Conservation (phyloP, 768 basidiomycete species). For the Cystobasidiopsis lactophilus region DNA sequence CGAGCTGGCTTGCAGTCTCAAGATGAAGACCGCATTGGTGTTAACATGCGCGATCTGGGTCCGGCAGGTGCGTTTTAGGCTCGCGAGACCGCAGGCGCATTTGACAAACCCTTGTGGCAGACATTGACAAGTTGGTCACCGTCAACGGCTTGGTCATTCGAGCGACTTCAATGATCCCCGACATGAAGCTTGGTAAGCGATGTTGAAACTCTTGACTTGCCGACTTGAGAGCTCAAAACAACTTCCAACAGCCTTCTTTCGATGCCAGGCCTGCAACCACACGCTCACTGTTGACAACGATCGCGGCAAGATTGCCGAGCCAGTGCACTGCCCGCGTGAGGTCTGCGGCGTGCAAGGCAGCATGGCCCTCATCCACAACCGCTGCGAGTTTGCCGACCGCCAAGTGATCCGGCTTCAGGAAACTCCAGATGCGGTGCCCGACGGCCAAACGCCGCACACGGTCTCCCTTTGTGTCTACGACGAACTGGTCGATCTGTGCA, state of each 20-base stretch:
- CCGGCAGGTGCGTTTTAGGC: conserved; percentile 42
- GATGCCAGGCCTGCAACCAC: conserved; percentile 82
- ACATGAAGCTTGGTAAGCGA: conserved; percentile 56
- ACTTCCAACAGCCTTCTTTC: conserved; percentile 69
- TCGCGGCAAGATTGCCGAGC: conserved; percentile 91
- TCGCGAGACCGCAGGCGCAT: background rate
- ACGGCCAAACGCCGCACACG: conserved; percentile 94
- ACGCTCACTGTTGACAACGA: conserved; percentile 95
- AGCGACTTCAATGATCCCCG: conserved; percentile 89
- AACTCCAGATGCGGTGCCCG: conserved; percentile 91
- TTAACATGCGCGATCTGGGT: conserved; percentile 90
- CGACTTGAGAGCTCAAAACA: conserved; percentile 1
- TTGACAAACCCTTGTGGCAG: conserved; percentile 27
- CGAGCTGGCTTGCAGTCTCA: conserved; percentile 1
- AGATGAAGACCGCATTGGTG: conserved; percentile 16
- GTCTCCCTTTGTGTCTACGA: conserved; percentile 95
- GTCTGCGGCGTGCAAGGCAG: conserved; percentile 70
- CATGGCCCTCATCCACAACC: conserved; percentile 89
- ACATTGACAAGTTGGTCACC: conserved; percentile 90
- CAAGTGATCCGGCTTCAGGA: conserved; percentile 91
- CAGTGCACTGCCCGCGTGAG: conserved; percentile 72
- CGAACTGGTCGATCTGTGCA: conserved; percentile 85
- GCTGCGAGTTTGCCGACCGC: conserved; percentile 84
- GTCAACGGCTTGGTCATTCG: conserved; percentile 96
- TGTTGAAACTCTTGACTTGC: background rate